Evolutionary conservation across 2,329 filamentous ascomycete species (phyloP).

Genomic region (Periconia sp.): DNA sequence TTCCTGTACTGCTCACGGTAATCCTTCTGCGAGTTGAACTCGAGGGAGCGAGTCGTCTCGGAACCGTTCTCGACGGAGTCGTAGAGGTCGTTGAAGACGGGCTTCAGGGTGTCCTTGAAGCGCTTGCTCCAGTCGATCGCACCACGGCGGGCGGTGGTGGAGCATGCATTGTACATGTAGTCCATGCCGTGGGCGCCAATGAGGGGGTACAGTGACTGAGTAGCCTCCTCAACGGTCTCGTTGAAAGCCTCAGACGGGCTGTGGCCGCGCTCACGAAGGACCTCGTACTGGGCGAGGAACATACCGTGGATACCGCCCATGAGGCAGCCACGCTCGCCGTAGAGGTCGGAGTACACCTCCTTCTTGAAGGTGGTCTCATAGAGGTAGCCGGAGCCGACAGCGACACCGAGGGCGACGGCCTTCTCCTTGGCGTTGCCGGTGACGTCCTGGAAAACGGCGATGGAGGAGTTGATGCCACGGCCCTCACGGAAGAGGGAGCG

Average conservation of each 20-base stretch:
- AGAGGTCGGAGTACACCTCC: constrained; percentile 99
- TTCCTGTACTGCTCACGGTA: constrained; percentile 98
- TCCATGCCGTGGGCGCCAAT: constrained; percentile 99
- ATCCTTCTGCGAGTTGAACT: constrained; percentile 94
- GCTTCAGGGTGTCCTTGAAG: constrained; percentile 99
- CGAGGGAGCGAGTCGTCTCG: constrained; percentile 95
- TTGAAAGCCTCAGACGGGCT: constrained; percentile 98
- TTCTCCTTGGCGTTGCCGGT: constrained; percentile 98
- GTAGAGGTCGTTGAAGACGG: constrained; percentile 97
- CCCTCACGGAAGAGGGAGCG: constrained; percentile 99
- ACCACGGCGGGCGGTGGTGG: constrained; percentile 95
- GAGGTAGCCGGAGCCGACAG: constrained; percentile 96
- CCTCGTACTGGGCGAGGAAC: constrained; percentile 99
- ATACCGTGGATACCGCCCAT: constrained; percentile 99
- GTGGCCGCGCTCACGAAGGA: constrained; percentile 98
- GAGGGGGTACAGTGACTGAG: constrained; percentile 95
- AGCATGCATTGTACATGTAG: constrained; percentile 99
- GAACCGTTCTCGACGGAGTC: constrained; percentile 87
- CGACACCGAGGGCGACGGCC: constrained; percentile 94
- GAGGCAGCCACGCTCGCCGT: constrained; percentile 99
- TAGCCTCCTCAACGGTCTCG: constrained; percentile 99
- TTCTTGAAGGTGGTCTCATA: constrained; percentile 99
- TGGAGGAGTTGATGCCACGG: constrained; percentile 99
- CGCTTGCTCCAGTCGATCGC: constrained; percentile 97
- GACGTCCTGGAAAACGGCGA: constrained; percentile 98